Conservation (phyloP, 148 eudicot genomes). For the Rhododendron molle region DNA sequence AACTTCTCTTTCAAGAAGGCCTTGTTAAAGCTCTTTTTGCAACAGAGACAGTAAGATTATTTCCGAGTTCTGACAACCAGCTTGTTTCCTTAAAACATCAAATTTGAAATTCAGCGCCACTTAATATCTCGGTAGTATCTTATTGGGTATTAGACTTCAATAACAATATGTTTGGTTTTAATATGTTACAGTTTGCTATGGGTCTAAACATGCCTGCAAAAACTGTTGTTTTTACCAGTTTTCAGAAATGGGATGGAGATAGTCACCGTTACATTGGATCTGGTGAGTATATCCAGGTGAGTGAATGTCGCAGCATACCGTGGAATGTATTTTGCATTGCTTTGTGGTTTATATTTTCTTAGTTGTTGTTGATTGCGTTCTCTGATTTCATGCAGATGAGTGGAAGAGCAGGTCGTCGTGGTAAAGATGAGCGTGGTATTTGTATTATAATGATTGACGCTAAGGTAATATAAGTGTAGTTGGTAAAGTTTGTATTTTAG, state of each 20-base stretch:
- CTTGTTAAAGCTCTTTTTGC: constrained; percentile 98
- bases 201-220: constrained; percentile 99
- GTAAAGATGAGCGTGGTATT: constrained; percentile 97
- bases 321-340: not conserved
- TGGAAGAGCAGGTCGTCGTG: constrained; percentile 99
- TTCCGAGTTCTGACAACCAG: not conserved
- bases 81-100: not conserved
- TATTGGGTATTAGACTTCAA: not conserved
- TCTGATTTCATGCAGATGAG: constrained; percentile 62
- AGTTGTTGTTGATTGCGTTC: constrained; percentile 4
- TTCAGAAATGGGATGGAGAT: constrained; percentile 97
- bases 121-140: not conserved
- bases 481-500: not conserved
- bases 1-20: constrained; percentile 97
- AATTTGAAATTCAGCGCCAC: not conserved
- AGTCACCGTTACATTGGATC: constrained; percentile 91
- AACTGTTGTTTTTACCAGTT: constrained; percentile 94
- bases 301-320: constrained; percentile 20
- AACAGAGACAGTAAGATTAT: constrained; percentile 77
- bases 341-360: constrained; percentile 8
- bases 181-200: constrained; percentile 82
- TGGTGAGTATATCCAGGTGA: constrained; percentile 99
- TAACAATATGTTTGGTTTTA: constrained; percentile 9
- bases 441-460: constrained; percentile 98
- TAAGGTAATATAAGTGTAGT: constrained; percentile 42